phyloP scores from a whole-genome alignment of 1,139 yeast species.

The Lodderomyces parapsilosis region DNA sequence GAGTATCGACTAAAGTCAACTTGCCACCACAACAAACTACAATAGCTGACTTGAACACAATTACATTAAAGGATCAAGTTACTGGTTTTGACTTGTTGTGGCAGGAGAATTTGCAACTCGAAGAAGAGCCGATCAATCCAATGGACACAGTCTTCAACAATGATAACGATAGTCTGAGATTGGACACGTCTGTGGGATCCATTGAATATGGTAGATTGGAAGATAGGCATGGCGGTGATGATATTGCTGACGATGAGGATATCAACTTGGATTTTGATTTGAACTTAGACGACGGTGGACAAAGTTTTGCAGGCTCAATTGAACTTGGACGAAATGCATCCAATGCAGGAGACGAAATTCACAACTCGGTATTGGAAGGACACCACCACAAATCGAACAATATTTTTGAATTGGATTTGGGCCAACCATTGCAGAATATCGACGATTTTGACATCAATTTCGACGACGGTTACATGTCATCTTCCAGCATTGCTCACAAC shows the following conservation, averaged over 20 bases:
- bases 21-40: conserved; percentile 52
- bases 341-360: conserved; percentile 13
- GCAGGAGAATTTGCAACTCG: conserved; percentile 63
- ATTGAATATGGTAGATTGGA: conserved; percentile 57
- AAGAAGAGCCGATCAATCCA: conserved; percentile 17
- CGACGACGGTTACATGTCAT: conserved; percentile 10
- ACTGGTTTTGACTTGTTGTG: conserved; percentile 73
- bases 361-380: conserved; percentile 32
- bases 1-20: conserved; percentile 28
- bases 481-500: not conserved
- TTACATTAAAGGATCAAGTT: conserved; percentile 72
- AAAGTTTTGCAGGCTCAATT: conserved; percentile 36
- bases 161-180: conserved; percentile 11
- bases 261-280: conserved; percentile 53
- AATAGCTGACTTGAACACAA: conserved; percentile 51
- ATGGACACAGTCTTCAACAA: conserved; percentile 3
- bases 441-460: conserved; percentile 25
- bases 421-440: conserved; percentile 19
- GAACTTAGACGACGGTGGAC: conserved; percentile 32
- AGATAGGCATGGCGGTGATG: not conserved
- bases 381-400: conserved; percentile 21
- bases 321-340: conserved; percentile 47
- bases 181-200: conserved; percentile 41
- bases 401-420: conserved; percentile 25
- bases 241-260: conserved; percentile 16